Base-by-base conservation (phyloP, 1,139 yeast genomes). In the Kodamaea ohmeri region DNA sequence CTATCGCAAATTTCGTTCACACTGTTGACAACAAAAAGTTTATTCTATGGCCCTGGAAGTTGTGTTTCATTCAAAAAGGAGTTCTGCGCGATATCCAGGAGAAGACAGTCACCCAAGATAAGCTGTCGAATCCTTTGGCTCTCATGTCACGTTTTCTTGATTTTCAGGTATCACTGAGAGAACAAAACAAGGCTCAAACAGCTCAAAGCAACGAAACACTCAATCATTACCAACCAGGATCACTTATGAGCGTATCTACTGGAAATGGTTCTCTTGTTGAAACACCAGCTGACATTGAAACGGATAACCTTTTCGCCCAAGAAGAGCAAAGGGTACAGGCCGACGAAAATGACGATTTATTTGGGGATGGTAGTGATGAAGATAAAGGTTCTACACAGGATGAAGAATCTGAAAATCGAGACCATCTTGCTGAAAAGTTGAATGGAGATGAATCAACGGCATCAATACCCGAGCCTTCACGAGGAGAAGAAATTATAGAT, bases 21-120 rank as follows among this genome's bases (percentile, higher is more conserved):
- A 63, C 67, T 3, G 78, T 72, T 1, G 72, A 70, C 9, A 79
- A 79, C 49, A 69, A 67, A 25, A 80, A 81, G 51, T 77, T 67
- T 41, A 74, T 84, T 2, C 59, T 78, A 35, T 84, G 94, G 94
- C 94, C 94, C 0, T 63, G 83, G 56, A 74, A 72, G 37, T 60
- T 83, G 17, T 81, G 90, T 49, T 65, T 77, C 38, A 61, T 77
- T 6, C 92, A 84, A 49, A 63, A 66, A 41, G 76, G 77, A 14
- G 38, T 40, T 18, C 39, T 39, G 18, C 45, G 45, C 28, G 27
- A 28, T 9, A n/a, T 22, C 8, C 30, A 29, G 1, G 41, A 36
- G 6, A 17, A 26, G 6, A 26, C 32, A 7, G 27, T 5, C 3
- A 21, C 15, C 14, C 14, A 28, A 14, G 19, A 31, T 2, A 28